phyloP scores from a whole-genome alignment of 768 basidiomycete genomes.

The Pleurotus tuoliensis region DNA sequence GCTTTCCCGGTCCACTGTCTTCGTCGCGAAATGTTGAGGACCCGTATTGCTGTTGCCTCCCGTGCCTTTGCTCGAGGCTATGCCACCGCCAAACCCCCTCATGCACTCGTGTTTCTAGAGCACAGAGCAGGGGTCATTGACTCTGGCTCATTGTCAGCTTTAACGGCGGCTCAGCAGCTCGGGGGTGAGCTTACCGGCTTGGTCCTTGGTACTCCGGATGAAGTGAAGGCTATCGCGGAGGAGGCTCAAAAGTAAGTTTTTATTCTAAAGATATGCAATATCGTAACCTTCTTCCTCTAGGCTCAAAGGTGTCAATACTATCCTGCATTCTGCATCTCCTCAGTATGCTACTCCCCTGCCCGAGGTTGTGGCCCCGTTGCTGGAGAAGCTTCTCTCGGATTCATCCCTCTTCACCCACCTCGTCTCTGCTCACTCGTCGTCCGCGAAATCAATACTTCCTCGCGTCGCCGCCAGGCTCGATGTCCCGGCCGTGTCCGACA shows the following conservation, averaged over 20 bases:
- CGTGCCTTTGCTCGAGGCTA: conserved; percentile 39
- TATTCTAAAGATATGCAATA: neutral
- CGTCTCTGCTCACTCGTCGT: conserved; percentile 87
- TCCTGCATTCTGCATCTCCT: conserved; percentile 68
- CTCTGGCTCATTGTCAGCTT: conserved; percentile 80
- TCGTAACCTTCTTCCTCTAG: conserved; percentile 31
- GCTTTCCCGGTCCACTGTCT: neutral
- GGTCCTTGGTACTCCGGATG: conserved; percentile 63
- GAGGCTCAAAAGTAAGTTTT: conserved; percentile 74
- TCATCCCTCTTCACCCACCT: conserved; percentile 80
- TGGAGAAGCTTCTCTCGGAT: conserved; percentile 68
- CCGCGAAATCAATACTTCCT: conserved; percentile 89
- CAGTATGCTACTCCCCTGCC: conserved; percentile 69
- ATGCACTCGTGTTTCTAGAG: conserved; percentile 87
- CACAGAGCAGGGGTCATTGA: conserved; percentile 81
- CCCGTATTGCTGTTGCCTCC: conserved; percentile 1
- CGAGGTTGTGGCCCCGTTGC: conserved; percentile 77
- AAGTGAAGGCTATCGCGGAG: conserved; percentile 63
- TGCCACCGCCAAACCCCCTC: conserved; percentile 57
- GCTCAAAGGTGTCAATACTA: conserved; percentile 59
- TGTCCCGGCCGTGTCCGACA: conserved; percentile 86
- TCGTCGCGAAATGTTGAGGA: conserved; percentile 3
- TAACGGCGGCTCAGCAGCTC: conserved; percentile 85
- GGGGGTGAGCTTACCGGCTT: conserved; percentile 85
- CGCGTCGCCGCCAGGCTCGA: conserved; percentile 89